Conservation (phyloP, 2,329 filamentous ascomycete genomes). For the Nothomitra cinnamomea region DNA sequence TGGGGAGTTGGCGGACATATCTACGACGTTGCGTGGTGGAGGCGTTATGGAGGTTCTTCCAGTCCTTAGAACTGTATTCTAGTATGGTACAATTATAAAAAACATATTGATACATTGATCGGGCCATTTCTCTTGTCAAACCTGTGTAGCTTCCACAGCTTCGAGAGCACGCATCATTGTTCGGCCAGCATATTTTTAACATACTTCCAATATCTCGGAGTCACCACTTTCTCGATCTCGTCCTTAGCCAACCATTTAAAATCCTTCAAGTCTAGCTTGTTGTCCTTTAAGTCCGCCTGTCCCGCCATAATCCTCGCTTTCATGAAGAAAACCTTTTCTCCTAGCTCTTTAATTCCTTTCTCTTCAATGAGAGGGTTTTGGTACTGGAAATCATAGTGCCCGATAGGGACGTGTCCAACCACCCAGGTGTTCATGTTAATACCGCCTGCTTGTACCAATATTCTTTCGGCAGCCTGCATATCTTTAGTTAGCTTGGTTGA, state of each 20-base stretch:
- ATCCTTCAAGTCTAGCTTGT: constrained; percentile 56
- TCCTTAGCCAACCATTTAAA: constrained; percentile 89
- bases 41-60: background rate
- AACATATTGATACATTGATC: background rate
- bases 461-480: constrained; percentile 59
- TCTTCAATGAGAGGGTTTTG: constrained; percentile 26
- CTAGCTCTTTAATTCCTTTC: constrained; percentile 29
- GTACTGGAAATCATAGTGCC: constrained; percentile 51
- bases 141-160: background rate
- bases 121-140: background rate
- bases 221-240: constrained; percentile 56
- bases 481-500: constrained; percentile 1
- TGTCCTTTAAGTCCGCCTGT: constrained; percentile 64
- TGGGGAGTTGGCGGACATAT: background rate
- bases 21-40: background rate
- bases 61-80: background rate
- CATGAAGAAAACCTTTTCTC: constrained; percentile 85
- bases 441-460: constrained; percentile 61
- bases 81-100: background rate
- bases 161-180: constrained; percentile 32
- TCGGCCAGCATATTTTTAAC: constrained; percentile 74
- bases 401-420: constrained; percentile 76
- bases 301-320: constrained; percentile 94
- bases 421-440: constrained; percentile 99
- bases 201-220: constrained; percentile 50